These are phyloP conservation scores for Ustilago crameri DNA, from an alignment of 1,284 basidiomycete species.

Conservation along the genomic window DNA sequence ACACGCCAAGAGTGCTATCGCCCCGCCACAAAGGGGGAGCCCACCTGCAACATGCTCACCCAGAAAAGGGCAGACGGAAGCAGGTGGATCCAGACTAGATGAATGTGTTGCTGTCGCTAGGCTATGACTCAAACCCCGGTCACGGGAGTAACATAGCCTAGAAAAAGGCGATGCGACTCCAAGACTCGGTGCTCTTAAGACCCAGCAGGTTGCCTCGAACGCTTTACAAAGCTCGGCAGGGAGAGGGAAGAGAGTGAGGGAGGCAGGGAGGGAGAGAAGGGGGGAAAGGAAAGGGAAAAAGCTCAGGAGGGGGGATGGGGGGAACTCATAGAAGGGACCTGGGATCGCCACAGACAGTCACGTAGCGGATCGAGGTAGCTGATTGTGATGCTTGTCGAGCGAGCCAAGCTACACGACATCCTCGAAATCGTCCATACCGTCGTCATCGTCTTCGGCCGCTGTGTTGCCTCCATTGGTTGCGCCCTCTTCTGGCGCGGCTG, in stretches of 20 bases:
- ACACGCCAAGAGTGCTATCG: conserved; percentile 25
- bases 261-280: conserved; percentile 1
- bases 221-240: background rate
- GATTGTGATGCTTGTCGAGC: conserved; percentile 9
- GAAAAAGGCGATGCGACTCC: conserved; percentile 16
- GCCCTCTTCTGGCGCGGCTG: conserved; percentile 6
- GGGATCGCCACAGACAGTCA: conserved; percentile 18
- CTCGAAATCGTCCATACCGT: conserved; percentile 62
- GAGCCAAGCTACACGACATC: conserved; percentile 53
- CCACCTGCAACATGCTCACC: conserved; percentile 1
- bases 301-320: background rate
- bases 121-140: conserved; percentile 60
- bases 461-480: background rate
- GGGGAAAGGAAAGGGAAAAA: background rate
- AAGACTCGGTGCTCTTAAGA: conserved; percentile 59
- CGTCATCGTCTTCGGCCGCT: conserved; percentile 39
- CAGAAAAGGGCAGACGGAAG: background rate
- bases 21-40: conserved; percentile 10
- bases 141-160: conserved; percentile 29
- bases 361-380: conserved; percentile 5
- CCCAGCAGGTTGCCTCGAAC: conserved; percentile 31
- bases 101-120: conserved; percentile 46
- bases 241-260: background rate
- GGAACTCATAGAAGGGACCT: conserved; percentile 1
- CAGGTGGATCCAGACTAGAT: conserved; percentile 34